Evolutionary conservation across 2,329 filamentous ascomycete genomes (phyloP).

Genomic region (Epichloe baconii): DNA sequence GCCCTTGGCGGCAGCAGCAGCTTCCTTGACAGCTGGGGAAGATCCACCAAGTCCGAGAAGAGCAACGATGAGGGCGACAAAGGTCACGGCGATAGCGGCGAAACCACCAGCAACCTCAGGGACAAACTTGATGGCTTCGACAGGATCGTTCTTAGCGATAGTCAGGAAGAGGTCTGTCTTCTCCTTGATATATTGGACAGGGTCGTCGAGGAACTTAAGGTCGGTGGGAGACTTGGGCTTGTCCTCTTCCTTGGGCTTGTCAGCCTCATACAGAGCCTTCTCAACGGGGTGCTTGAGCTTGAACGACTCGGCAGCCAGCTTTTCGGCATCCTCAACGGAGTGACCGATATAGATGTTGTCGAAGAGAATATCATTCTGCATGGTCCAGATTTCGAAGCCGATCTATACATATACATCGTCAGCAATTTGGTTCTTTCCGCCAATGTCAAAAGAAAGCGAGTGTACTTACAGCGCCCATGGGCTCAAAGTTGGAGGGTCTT

Average conservation of each 20-base stretch:
- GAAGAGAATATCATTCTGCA: constrained; percentile 97
- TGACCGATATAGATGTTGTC: constrained; percentile 99
- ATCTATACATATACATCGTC: constrained; percentile 39
- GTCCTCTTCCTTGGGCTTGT: constrained; percentile 59
- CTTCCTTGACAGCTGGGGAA: constrained; percentile 61
- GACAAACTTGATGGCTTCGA: constrained; percentile 77
- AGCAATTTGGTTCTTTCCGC: constrained; percentile 6
- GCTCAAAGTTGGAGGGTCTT: constrained; percentile 95
- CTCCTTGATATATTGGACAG: constrained; percentile 75
- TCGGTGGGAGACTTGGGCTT: constrained; percentile 59
- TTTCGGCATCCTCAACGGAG: constrained; percentile 82
- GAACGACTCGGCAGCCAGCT: constrained; percentile 81
- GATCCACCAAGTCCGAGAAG: constrained; percentile 52
- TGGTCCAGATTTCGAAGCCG: constrained; percentile 99
- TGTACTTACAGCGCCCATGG: constrained; percentile 80
- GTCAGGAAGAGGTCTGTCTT: constrained; percentile 86
- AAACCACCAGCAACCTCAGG: constrained; percentile 81
- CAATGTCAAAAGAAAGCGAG: constrained; percentile 3
- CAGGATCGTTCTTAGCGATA: constrained; percentile 66
- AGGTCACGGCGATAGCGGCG: constrained; percentile 53
- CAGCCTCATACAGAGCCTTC: constrained; percentile 63
- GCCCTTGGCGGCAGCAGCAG: constrained; percentile 49
- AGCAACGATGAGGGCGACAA: constrained; percentile 58
- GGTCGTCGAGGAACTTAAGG: constrained; percentile 83
- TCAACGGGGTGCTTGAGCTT: constrained; percentile 77